Evolutionary conservation across 2,329 filamentous ascomycete genomes (phyloP), one percentile per base, ranked within the genome.

Genomic region (Cladophialophora bantiana): DNA sequence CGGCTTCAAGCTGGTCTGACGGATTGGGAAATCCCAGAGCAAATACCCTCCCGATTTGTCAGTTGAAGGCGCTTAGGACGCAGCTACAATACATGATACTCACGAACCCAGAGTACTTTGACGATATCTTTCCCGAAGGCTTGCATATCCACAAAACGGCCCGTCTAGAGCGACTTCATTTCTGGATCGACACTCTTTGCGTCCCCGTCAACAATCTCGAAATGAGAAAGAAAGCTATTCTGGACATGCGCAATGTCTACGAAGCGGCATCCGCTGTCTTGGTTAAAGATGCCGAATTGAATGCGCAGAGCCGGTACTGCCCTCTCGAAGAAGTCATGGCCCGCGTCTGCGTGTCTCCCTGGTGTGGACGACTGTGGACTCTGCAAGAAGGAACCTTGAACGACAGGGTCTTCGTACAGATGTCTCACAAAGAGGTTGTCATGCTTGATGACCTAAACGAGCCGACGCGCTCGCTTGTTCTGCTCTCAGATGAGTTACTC

Each of bases 371-470:
- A 7, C 12, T 55, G 52, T 55, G 52, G 52, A 55, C 52, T 35
- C 52, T 55, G 31, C 52, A 55, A 12, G 52, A 55, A 55, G 52
- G 31, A n/a, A 26, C 34, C n/a, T 55, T 55, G 52, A 50, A 50
- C 20, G 45, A 50, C 18, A 18, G 20, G 45, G 45, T 50, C 45
- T 50, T 50, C 26, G 45, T 50, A 3, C 45, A 50, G 18, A 50
- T 12, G 45, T 50, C 45, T 20, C 45, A 50, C 18, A 10, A 26
- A 9, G 45, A 50, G 45, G 45, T 50, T 13, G 45, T 50, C 12
- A 18, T 10, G 18, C 45, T 50, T 26, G 45, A 50, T 50, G 18
- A 26, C 18, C 26, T 50, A 18, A 50, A 50, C 45, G 45, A 50
- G 20, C 45, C 45, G 45, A 26, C 10, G 18, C 45, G 45, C 18